Evolutionary conservation across 176 grass and related monocot species (phyloP).

Genomic region (Pharus latifolius): DNA sequence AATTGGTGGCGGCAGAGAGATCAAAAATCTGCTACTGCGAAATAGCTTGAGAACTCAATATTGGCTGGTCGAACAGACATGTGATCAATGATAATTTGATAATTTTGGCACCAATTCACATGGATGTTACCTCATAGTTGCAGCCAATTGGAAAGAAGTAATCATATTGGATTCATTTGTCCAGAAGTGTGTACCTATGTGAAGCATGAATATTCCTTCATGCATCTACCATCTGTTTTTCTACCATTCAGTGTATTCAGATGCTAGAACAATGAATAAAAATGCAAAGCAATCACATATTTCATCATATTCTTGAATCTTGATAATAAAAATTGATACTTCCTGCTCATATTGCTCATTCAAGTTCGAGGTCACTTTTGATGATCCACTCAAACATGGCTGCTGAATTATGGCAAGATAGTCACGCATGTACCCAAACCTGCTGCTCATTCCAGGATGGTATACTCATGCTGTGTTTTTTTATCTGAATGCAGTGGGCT

Average conservation of each 20-base stretch:
- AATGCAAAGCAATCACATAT: background rate
- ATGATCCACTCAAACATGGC: background rate
- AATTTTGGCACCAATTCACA: background rate
- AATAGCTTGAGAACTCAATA: slow-evolving; percentile 21
- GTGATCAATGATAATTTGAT: background rate
- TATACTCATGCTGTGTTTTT: too few relatives aligned
- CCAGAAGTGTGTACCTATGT: background rate
- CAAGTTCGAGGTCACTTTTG: background rate
- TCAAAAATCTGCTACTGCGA: slow-evolving; percentile 25
- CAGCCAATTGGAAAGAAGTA: background rate
- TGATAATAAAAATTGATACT: background rate
- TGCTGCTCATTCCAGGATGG: too few relatives aligned
- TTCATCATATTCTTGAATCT: background rate
- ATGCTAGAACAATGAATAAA: background rate
- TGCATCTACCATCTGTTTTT: background rate
- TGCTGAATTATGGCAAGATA: too few relatives aligned
- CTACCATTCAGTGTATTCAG: background rate
- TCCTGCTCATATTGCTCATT: background rate
- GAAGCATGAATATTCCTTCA: background rate
- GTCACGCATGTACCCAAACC: too few relatives aligned
- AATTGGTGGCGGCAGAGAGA: slow-evolving; percentile 75
- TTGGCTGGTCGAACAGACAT: background rate
- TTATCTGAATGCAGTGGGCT: too few relatives aligned
- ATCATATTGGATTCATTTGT: background rate
- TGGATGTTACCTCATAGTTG: background rate